Base-by-base conservation (phyloP, 192 early-diverging fungal genomes). In the Lobosporangium transversale region DNA sequence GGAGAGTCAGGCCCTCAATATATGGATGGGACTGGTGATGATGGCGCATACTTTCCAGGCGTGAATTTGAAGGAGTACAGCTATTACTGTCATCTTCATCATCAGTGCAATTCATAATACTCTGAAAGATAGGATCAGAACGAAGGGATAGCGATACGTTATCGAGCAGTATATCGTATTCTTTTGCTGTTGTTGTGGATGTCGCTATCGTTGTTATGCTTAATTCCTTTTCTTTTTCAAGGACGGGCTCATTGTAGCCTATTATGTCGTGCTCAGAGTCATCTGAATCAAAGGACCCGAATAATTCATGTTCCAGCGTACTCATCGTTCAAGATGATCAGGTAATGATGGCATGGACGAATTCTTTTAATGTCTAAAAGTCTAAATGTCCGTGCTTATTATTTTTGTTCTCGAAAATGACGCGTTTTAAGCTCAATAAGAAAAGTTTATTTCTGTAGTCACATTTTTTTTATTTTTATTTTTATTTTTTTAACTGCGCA, bases 241-340 rank as follows among this genome's bases (percentile, higher is more conserved):
- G 18, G n/a, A n/a, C n/a, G n/a, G n/a, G n/a, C n/a, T 21, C 35
- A 14, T n/a, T 21, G 26, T 20, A 18, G 20, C 15, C 45, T 29
- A 14, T 49, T 17, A n/a, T 9, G 20, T 57, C 47, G 1, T 33
- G 43, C 1, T 51, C 68, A 21, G 47, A 42, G 27, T 75, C 70
- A 23, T 70, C 68, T 14, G 69, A 71, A 20, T 61, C 67, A 30
- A 51, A 44, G 33, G 60, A 58, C 11, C 73, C 73, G 59, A 76
- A 76, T 17, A 76, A 65, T 10, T 76, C 73, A 5, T 36, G 33
- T 4, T 67, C 52, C 12, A 76, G 64, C 5, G 59, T 23, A 21
- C 53, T 56, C 73, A 67, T 67, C 18, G 31, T 8, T 32, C 9
- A 17, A 11, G 15, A 33, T 20, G 12, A 10, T 33, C 10, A 8